Evolutionary conservation across 768 basidiomycete genomes (phyloP).

Genomic region (Suillus paluster): DNA sequence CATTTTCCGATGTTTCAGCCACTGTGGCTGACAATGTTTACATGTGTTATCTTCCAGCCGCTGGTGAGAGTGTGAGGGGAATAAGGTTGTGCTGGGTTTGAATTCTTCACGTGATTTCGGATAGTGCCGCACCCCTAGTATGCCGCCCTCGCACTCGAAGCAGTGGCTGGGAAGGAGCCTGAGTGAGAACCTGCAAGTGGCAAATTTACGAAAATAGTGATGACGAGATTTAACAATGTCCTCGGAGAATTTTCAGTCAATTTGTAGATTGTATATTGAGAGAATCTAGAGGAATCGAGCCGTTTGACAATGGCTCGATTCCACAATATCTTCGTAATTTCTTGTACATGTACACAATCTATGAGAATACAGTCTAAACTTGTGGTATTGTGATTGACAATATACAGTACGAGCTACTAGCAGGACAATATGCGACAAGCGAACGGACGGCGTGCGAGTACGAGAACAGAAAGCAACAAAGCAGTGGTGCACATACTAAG

Average conservation of each 20-base stretch:
- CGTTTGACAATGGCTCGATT: not conserved
- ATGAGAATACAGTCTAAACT: no score
- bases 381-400: no score
- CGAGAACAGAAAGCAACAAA: no score
- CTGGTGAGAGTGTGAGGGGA: conserved; percentile 11
- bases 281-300: no score
- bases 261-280: not conserved
- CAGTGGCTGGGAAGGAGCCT: no score
- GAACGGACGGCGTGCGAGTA: no score
- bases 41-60: conserved; percentile 16
- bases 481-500: no score
- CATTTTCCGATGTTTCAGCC: not conserved
- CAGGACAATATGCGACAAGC: no score
- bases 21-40: conserved; percentile 12
- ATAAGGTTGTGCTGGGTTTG: conserved; percentile 11
- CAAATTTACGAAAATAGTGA: not conserved
- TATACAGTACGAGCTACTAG: no score
- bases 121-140: no score
- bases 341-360: no score
- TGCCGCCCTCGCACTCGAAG: not conserved
- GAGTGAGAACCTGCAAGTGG: not conserved
- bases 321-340: no score
- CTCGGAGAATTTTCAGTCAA: not conserved
- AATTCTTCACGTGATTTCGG: not conserved
- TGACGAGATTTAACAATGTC: not conserved